These are phyloP conservation scores for Canavalia ensiformis DNA, from an alignment of 306 rosid species.

Conservation along the genomic window DNA sequence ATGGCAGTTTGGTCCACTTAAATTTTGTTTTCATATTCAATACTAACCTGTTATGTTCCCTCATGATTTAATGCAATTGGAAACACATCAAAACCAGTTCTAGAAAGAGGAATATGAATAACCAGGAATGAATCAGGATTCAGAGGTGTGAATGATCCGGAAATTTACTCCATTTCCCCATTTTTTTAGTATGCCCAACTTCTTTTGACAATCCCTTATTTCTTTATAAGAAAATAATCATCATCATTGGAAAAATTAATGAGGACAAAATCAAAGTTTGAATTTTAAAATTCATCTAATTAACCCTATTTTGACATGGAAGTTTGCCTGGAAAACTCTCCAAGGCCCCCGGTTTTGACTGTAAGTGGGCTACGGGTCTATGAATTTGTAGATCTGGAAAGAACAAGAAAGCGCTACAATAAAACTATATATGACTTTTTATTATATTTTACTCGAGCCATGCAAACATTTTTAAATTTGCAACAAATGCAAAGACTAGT, in stretches of 20 bases:
- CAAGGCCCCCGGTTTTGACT: constrained; percentile 53
- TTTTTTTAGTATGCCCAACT: constrained; percentile 49
- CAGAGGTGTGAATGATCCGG: background rate
- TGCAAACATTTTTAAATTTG: constrained; percentile 27
- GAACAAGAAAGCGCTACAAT: background rate
- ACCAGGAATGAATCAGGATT: background rate
- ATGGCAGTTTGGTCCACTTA: constrained; percentile 55
- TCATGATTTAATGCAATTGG: constrained; percentile 37
- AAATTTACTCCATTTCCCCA: background rate
- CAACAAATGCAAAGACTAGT: background rate
- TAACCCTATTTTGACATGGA: constrained; percentile 31
- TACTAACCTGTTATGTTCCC: constrained; percentile 35
- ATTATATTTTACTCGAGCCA: constrained; percentile 15
- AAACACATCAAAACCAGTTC: background rate
- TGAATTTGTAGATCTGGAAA: constrained; percentile 21
- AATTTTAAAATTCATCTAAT: constrained; percentile 34
- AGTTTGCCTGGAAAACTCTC: constrained; percentile 48
- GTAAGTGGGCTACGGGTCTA: background rate
- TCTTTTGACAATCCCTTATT: constrained; percentile 39
- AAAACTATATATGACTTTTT: background rate
- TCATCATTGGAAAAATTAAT: background rate
- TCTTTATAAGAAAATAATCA: background rate
- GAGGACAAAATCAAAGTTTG: background rate
- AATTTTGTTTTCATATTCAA: constrained; percentile 38
- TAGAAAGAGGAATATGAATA: background rate